Evolutionary conservation across 73 alveolate genomes (phyloP), one percentile per base, ranked within the genome.

Genomic region (Blepharisma japonicum): DNA sequence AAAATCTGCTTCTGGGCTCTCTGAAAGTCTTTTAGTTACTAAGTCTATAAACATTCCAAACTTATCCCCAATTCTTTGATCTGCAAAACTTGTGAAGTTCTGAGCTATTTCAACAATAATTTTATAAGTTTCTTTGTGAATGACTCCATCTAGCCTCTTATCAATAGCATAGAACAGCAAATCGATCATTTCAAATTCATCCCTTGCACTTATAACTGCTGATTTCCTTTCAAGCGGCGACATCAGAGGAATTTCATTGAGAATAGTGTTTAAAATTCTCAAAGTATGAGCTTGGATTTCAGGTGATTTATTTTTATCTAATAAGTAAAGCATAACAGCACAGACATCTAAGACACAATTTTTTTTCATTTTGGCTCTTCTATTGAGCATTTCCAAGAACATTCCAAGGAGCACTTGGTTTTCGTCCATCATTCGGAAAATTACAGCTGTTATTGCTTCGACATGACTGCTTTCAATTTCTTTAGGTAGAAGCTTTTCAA

Each of bases 121-220:
- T 20, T n/a, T 39, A 61, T 14, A 61, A 61, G 74, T 61, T n/a
- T 61, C 74, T 18, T n/a, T n/a, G 3, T 8, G 47, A 14, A 61
- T 25, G 47, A 14, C 23, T 25, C 23, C 18, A 9, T 61, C 74
- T 1, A 61, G 47, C 18, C 23, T 18, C 47, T 61, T 61, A 5
- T 61, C 74, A 25, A 61, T 61, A 61, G 74, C 14, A 61, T 39
- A 14, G 47, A n/a, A 18, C 18, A 61, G 5, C 2, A n/a, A n/a
- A 25, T n/a, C 18, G 2, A 61, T 61, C 18, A 61, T 14, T 20
- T 61, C 74, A 61, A 20, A 61, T 61, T 61, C 74, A 25, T 61
- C 74, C 4, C 23, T 61, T 9, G 18, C 46, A 61, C 74, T 25
- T 2, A 9, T n/a, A n/a, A 61, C 39, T 20, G 11, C 18, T 25